These are phyloP conservation scores for Thalassia testudinum DNA, from an alignment of 116 monocot species.

Conservation along the genomic window DNA sequence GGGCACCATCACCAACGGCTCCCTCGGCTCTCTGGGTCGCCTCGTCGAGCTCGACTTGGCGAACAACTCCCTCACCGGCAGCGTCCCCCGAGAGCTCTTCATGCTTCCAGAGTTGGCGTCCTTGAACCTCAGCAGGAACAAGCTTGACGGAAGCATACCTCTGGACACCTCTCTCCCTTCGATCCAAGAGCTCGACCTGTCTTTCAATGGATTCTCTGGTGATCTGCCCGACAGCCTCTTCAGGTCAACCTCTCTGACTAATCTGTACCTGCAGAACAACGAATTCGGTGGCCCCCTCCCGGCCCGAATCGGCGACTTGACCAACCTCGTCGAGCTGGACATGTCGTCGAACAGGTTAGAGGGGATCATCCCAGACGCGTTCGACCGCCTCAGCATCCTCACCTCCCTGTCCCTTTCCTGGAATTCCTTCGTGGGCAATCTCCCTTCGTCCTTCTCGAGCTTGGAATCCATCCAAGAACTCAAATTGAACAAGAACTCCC, in stretches of 20 bases:
- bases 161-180: slow-evolving; percentile 15
- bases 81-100: slow-evolving; percentile 28
- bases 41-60: slow-evolving; percentile 40
- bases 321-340: slow-evolving; percentile 49
- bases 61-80: slow-evolving; percentile 24
- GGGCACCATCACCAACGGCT: slow-evolving; percentile 36
- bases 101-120: slow-evolving; percentile 13
- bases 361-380: slow-evolving; percentile 41
- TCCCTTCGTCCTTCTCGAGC: slow-evolving; percentile 57
- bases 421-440: slow-evolving; percentile 36
- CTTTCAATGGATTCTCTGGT: slow-evolving; percentile 43
- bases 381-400: slow-evolving; percentile 23
- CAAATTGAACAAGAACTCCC: slow-evolving; percentile 55
- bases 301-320: slow-evolving; percentile 42
- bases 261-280: slow-evolving; percentile 35
- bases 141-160: slow-evolving; percentile 28
- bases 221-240: slow-evolving; percentile 61
- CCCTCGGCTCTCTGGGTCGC: slow-evolving; percentile 27
- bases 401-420: slow-evolving; percentile 31
- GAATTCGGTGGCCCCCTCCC: slow-evolving; percentile 24
- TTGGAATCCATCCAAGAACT: slow-evolving; percentile 27
- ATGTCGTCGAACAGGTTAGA: slow-evolving; percentile 46
- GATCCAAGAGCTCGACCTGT: slow-evolving; percentile 44
- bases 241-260: slow-evolving; percentile 26
- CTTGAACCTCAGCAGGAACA: slow-evolving; percentile 58